Evolutionary conservation across 2,329 filamentous ascomycete species (phyloP).

Genomic region (Monilinia aucupariae): DNA sequence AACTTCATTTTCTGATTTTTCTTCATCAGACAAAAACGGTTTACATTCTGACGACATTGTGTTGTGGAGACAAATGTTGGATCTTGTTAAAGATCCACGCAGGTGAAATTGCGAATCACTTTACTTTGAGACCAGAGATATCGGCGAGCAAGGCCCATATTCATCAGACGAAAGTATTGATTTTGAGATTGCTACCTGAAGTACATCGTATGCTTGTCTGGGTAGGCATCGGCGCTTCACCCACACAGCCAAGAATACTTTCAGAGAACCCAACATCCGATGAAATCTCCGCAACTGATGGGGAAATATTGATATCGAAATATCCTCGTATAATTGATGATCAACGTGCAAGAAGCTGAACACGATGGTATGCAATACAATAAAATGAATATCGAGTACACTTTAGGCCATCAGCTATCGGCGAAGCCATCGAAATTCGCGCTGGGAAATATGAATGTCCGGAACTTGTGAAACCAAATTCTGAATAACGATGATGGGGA

Average conservation of each 20-base stretch:
- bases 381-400: neutral
- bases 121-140: neutral
- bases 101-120: neutral
- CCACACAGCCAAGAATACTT: neutral
- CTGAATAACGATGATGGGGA: neutral
- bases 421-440: neutral
- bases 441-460: neutral
- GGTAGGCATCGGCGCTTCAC: neutral
- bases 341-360: slow-evolving; percentile 2
- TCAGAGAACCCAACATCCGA: neutral
- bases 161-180: neutral
- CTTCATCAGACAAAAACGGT: neutral
- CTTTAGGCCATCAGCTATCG: neutral
- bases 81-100: neutral
- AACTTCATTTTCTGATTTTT: neutral
- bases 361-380: neutral
- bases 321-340: neutral
- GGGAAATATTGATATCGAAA: neutral
- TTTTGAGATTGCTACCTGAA: neutral
- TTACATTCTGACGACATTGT: slow-evolving; percentile 5
- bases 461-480: neutral
- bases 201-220: neutral
- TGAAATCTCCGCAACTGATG: neutral
- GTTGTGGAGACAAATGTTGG: too few relatives aligned
- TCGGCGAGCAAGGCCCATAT: neutral